A percentile compares a stretch with the other conserved stretches of the same genome.
Conservation (phyloP, 495 filamentous ascomycete species). For the Jackrogersella multiformis region DNA sequence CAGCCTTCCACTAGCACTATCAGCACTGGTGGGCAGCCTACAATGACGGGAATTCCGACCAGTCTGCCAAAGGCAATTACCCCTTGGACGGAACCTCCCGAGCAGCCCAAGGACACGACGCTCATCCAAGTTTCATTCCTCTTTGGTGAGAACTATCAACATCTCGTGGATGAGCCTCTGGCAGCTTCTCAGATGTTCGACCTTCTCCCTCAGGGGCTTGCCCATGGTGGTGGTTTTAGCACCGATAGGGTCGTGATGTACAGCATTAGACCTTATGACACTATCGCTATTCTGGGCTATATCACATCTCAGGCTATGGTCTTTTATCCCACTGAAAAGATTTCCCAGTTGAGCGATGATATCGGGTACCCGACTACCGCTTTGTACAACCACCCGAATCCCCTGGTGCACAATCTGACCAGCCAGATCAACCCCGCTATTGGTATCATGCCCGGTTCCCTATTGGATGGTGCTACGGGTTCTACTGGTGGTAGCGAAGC, state of each 20-base stretch:
- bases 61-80: constrained; percentile 78
- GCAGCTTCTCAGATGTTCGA: constrained; percentile 89
- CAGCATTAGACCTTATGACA: constrained; percentile 81
- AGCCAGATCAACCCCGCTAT: constrained; percentile 85
- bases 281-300: constrained; percentile 71
- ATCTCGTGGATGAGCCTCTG: constrained; percentile 73
- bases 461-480: constrained; percentile 49
- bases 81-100: constrained; percentile 55
- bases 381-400: constrained; percentile 75
- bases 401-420: constrained; percentile 72
- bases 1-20: constrained; percentile 49
- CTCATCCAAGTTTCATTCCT: constrained; percentile 88
- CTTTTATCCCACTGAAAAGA: constrained; percentile 73
- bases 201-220: constrained; percentile 77
- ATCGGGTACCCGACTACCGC: constrained; percentile 72
- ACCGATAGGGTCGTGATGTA: constrained; percentile 68
- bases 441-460: constrained; percentile 71
- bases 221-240: constrained; percentile 67
- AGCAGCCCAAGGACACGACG: constrained; percentile 65
- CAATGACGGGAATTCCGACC: constrained; percentile 63
- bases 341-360: constrained; percentile 68
- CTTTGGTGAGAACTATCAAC: constrained; percentile 79
- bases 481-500: constrained; percentile 42
- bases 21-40: constrained; percentile 30
- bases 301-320: constrained; percentile 83